Percentiles rank a stretch among this genome's conserved stretches.
phyloP scores from a whole-genome alignment of 257 asterid species.

The Ajuga chamaepitys region DNA sequence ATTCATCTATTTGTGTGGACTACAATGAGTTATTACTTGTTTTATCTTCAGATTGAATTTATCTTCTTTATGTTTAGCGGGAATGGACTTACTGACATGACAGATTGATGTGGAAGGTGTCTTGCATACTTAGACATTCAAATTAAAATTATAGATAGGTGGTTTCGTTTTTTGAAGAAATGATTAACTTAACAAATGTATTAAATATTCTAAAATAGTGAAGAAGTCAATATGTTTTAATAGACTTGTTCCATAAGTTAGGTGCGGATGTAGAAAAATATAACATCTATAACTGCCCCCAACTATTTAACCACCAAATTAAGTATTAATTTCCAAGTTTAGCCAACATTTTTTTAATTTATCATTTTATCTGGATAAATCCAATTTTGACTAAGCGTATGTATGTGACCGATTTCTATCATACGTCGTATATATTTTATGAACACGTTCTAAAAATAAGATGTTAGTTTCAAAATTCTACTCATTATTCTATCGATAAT shows the following conservation, averaged over 20 bases:
- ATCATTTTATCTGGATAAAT: not conserved
- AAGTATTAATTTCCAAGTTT: not conserved
- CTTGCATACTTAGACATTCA: no score
- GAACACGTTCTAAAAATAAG: not conserved
- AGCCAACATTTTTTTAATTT: not conserved
- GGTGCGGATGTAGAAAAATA: slow-evolving; percentile 7
- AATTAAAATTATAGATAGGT: no score
- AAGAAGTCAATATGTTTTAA: slow-evolving; percentile 9
- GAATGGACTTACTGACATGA: no score
- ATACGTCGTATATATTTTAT: not conserved
- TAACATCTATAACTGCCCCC: slow-evolving; percentile 19
- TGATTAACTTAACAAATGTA: not conserved
- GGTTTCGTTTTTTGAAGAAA: no score
- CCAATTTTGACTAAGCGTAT: not conserved
- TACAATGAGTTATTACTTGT: no score
- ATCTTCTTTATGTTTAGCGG: no score
- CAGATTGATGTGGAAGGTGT: no score
- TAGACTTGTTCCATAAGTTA: slow-evolving; percentile 10
- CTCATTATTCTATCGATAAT: not conserved
- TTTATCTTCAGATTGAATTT: no score
- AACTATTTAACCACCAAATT: slow-evolving; percentile 17
- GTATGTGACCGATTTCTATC: not conserved
- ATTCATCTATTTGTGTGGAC: no score
- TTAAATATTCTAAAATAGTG: slow-evolving; percentile 7
- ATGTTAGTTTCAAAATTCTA: not conserved